These are phyloP conservation scores for Anisogramma anomala DNA, from an alignment of 2,329 filamentous ascomycete genomes.

Conservation along the genomic window DNA sequence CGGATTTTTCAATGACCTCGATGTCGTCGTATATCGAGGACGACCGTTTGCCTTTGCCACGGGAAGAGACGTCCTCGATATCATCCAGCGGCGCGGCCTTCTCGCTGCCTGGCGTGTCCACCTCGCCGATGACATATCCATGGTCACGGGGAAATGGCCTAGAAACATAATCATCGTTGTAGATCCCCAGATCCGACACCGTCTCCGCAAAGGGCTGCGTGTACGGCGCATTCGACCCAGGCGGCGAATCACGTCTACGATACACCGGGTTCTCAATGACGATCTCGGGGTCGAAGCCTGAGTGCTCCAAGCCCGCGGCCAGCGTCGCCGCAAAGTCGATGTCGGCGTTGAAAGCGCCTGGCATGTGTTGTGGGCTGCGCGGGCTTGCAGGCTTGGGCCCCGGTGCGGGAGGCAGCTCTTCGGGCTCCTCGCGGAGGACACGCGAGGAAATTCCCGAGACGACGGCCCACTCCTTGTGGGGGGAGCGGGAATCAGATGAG, in stretches of 20 bases:
- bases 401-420: conserved; percentile 23
- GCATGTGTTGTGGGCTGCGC: conserved; percentile 40
- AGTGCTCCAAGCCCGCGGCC: conserved; percentile 55
- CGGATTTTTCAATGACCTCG: conserved; percentile 15
- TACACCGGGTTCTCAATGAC: conserved; percentile 56
- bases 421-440: conserved; percentile 10
- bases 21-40: conserved; percentile 20
- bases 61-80: conserved; percentile 17
- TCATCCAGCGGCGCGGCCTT: conserved; percentile 18
- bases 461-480: conserved; percentile 8
- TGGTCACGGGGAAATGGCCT: conserved; percentile 21
- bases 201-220: conserved; percentile 38
- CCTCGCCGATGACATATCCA: conserved; percentile 38
- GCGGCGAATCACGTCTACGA: conserved; percentile 51
- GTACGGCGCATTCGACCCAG: conserved; percentile 45
- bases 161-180: conserved; percentile 23
- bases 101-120: conserved; percentile 31
- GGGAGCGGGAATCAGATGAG: conserved; percentile 8
- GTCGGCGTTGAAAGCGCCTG: conserved; percentile 56
- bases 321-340: conserved; percentile 58
- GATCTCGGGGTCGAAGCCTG: conserved; percentile 59
- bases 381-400: conserved; percentile 46
- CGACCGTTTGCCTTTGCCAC: conserved; percentile 21
- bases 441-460: conserved; percentile 9
- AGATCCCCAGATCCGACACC: conserved; percentile 29